These are phyloP conservation scores for Lodderomyces orthopsilosis DNA, from an alignment of 1,139 yeast genomes.

Conservation along the genomic window DNA sequence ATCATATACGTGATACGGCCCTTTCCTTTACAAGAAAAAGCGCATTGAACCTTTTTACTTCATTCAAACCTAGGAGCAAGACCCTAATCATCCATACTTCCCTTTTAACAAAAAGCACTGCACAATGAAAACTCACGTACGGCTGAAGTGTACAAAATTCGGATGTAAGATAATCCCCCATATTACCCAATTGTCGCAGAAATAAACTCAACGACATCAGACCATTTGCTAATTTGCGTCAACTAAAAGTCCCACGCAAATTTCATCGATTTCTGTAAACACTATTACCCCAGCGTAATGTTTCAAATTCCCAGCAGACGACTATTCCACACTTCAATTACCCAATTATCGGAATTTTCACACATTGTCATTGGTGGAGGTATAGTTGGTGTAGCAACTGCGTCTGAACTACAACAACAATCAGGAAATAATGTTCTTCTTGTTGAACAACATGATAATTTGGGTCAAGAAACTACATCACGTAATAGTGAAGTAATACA, in stretches of 20 bases:
- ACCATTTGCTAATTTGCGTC: background rate
- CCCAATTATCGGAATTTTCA: slow-evolving; percentile 51
- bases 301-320: slow-evolving; percentile 1
- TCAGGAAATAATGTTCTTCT: slow-evolving; percentile 52
- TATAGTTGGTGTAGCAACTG: slow-evolving; percentile 80
- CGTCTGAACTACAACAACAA: slow-evolving; percentile 56
- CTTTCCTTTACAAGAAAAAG: too few relatives aligned
- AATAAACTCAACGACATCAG: background rate
- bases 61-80: too few relatives aligned
- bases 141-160: background rate
- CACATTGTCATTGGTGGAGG: slow-evolving; percentile 90
- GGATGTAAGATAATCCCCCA: background rate
- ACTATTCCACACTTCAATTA: slow-evolving; percentile 6
- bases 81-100: too few relatives aligned
- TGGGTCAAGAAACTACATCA: slow-evolving; percentile 81
- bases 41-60: too few relatives aligned
- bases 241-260: too few relatives aligned
- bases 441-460: slow-evolving; percentile 60
- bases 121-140: background rate
- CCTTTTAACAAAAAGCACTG: background rate
- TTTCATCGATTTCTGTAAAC: background rate
- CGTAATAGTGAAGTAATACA: slow-evolving; percentile 91
- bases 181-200: background rate
- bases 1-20: too few relatives aligned
- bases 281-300: background rate